Evolutionary conservation across 2,329 filamentous ascomycete genomes (phyloP), one percentile per base, ranked within the genome.

Genomic region (Aureobasidium sp.): DNA sequence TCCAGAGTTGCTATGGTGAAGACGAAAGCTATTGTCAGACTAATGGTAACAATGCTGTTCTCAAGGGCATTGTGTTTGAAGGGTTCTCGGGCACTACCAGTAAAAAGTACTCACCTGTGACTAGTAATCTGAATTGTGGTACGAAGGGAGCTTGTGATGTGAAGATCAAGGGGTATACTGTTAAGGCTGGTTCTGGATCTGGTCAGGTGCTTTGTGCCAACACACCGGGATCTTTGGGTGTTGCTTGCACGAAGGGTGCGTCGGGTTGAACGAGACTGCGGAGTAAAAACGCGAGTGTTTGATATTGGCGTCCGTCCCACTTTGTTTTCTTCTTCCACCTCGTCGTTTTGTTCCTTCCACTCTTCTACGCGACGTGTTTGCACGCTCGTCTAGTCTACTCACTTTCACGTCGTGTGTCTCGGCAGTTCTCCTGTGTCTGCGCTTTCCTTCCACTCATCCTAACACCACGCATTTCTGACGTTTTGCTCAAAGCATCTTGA

Each of bases 1-100:
- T 79, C n/a, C 74, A 77, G 65, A 77, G 72, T 59, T 79, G 76
- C 62, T 79, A 78, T 62, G 69, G 69, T 27, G 72, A 73, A 29
- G 69, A 74, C 25, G 68, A 61, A 0, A 63, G 62, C 8, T 77
- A 77, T 59, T 78, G 77, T 62, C 63, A 67, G 2, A 62, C 68
- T 0, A 66, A 73, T 55, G 74, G 74, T 2, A 72, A 72, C 5
- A 69, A 69, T 37, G 73, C 74, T 1, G 63, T 67, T 3, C 63
- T 78, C 34, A 71, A 68, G 1, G 74, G 65, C 15, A 69, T 78
- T 5, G 65, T 71, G 4, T 73, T 78, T 59, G 68, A 71, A 21
- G 71, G 71, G 5, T 74, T 78, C 54, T 69, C 68, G 4, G 76
- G 77, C 0, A 74, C 69, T 8, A 78, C 76, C 0, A 74, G 70